A percentile compares a stretch with the other conserved stretches of the same genome.
Evolutionary conservation across 257 asterid species (phyloP).

Genomic region (Plantago ovata): DNA sequence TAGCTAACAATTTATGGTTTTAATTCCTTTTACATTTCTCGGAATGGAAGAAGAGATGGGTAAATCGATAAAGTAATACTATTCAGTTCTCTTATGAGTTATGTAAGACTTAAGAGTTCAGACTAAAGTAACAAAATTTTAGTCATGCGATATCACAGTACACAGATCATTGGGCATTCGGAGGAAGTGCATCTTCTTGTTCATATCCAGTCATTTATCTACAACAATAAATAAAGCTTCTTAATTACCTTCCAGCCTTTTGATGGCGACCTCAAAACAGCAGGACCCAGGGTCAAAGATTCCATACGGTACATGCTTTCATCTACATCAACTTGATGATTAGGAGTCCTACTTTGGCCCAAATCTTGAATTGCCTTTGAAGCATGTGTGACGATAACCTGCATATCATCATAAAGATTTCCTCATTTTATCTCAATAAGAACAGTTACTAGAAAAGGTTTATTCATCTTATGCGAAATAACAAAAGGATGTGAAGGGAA

Average conservation of each 20-base stretch:
- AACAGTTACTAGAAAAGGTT: background rate
- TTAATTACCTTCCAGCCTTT: constrained; percentile 48
- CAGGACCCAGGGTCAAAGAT: constrained; percentile 44
- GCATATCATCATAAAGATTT: constrained; percentile 14
- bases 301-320: constrained; percentile 41
- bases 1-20: too few species aligned
- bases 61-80: too few species aligned
- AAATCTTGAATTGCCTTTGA: constrained; percentile 46
- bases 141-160: too few species aligned
- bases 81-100: too few species aligned
- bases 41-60: constrained; percentile 4
- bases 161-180: too few species aligned
- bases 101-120: background rate
- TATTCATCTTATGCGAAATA: background rate
- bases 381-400: constrained; percentile 59
- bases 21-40: background rate
- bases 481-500: constrained; percentile 1
- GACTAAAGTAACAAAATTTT: too few species aligned
- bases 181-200: too few species aligned
- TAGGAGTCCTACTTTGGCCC: constrained; percentile 34
- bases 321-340: constrained; percentile 32
- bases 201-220: too few species aligned
- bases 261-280: constrained; percentile 55
- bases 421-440: background rate
- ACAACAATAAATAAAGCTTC: constrained; percentile 10